Base-by-base conservation (phyloP, 1,139 yeast genomes). In the Pichia norvegensis region DNA sequence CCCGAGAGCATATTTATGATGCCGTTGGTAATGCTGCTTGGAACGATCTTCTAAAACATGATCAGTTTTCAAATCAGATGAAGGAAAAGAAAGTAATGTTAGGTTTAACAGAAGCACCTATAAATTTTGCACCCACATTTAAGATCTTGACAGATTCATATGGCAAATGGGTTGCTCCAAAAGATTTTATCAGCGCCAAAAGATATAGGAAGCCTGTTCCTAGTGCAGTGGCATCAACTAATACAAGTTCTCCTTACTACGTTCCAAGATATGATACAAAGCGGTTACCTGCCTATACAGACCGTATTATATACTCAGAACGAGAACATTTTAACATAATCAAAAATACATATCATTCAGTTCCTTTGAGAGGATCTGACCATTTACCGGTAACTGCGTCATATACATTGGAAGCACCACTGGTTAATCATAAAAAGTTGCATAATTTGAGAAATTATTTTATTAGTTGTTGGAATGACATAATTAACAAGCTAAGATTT, bases 261-360 rank as follows among this genome's bases (percentile, higher is more conserved):
- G 29, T 42, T 9, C 53, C 53, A 41, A 68, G 71, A 9, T 76
- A 77, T 48, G 86, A 80, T 53, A 67, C 69, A 40, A 75, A 73
- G 46, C 68, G 95, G 50, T 67, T 75, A 4, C 95, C 95, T 0
- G 83, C 92, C 1, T 86, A 87, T 73, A 85, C 95, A 0, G 95
- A 86, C 58, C 67, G 94, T 42, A 73, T 83, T 21, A 63, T 84
- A 20, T 70, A 62, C 54, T 47, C 75, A 1, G 56, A 70, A 22
- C 63, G 66, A 19, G 63, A 67, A 33, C 58, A 65, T 31, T 56
- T 75, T 46, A 19, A 41, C 7, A 21, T 46, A 7, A 64, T 67
- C 46, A 77, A 72, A 43, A 52, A 63, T 7, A 54, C 60, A 0
- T 76, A 76, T 53, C 57, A 68, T 37, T 66, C 65, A 9, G 66